These are phyloP conservation scores for Xylaria bambusicola DNA, from an alignment of 495 filamentous ascomycete genomes.

Conservation along the genomic window DNA sequence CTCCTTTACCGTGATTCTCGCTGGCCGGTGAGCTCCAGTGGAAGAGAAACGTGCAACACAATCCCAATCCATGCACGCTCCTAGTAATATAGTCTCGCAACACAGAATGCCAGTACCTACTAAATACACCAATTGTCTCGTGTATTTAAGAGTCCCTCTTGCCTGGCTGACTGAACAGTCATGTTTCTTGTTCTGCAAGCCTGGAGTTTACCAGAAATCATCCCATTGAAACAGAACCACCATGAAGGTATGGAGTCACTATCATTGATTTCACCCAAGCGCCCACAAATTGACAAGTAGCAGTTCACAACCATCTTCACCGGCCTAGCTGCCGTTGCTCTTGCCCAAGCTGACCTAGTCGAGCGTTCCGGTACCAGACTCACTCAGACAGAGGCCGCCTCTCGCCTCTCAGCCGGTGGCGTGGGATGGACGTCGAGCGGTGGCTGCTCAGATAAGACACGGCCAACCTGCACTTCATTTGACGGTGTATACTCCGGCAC, in stretches of 20 bases:
- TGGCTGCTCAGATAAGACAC: constrained; percentile 17
- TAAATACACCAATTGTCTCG: neutral
- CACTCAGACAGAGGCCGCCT: constrained; percentile 20
- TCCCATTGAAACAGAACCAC: neutral
- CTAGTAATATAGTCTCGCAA: too few species aligned
- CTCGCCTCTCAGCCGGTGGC: constrained; percentile 15
- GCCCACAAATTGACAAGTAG: neutral
- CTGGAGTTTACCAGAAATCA: too few species aligned
- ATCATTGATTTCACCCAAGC: too few species aligned
- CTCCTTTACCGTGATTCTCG: neutral
- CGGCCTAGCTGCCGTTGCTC: neutral
- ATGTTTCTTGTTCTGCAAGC: too few species aligned
- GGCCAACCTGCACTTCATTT: constrained; percentile 21
- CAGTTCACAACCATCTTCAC: constrained; percentile 4
- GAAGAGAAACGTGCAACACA: neutral
- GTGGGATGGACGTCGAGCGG: constrained; percentile 20
- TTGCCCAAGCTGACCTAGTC: constrained; percentile 12
- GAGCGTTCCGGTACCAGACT: constrained; percentile 19
- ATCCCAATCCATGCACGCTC: too few species aligned
- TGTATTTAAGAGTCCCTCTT: neutral
- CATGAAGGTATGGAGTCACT: constrained; percentile 9
- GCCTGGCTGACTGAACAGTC: too few species aligned
- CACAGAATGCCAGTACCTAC: too few species aligned
- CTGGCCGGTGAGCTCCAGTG: constrained; percentile 2
- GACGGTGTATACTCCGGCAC: constrained; percentile 20